Evolutionary conservation across 2,329 filamentous ascomycete genomes (phyloP), one percentile per base, ranked within the genome.

Genomic region (Ophiostoma angusticollis): DNA sequence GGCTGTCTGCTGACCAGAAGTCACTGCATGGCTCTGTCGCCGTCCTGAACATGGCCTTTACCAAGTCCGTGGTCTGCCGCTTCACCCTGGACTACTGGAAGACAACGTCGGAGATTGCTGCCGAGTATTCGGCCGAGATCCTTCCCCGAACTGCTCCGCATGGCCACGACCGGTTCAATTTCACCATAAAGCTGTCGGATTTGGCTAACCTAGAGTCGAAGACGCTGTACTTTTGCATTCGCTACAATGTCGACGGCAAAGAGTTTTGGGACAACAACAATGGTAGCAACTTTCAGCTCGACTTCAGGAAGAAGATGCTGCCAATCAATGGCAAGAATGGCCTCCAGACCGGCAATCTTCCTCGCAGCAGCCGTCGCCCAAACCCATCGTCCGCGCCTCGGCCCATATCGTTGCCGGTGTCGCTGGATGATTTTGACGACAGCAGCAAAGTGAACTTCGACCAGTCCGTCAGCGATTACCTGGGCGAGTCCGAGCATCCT

Each of bases 61-160:
- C 87, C 39, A 98, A 98, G 62, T 60, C 69, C 6, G 84, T 98
- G 39, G 77, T 81, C n/a, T 89, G 85, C 57, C 78, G 91, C 36
- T 98, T 98, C 59, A 98, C 91, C 0, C 72, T 95, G 33, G 91
- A 98, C 58, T 91, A 93, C 62, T 98, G 91, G 91, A 94, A 93
- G 69, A 98, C 91, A 0, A 93, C 87, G 0, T 98, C 91, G 1
- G 91, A 98, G 56, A 82, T 96, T 2, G 70, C 72, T 27, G 89
- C 84, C n/a, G 86, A 95, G 52, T 98, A 75, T 63, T 80, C 78
- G 56, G 74, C 83, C 45, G 83, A 91, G 60, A 72, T 89, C 32
- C 74, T 77, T 31, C 74, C 75, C 21, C 74, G 74, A 49, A 74
- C 80, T 30, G 60, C 60, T 5, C 65, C 64, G 4, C 63, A 73